phyloP scores from a whole-genome alignment of 2,329 filamentous ascomycete genomes.

The Fusarium nanum region DNA sequence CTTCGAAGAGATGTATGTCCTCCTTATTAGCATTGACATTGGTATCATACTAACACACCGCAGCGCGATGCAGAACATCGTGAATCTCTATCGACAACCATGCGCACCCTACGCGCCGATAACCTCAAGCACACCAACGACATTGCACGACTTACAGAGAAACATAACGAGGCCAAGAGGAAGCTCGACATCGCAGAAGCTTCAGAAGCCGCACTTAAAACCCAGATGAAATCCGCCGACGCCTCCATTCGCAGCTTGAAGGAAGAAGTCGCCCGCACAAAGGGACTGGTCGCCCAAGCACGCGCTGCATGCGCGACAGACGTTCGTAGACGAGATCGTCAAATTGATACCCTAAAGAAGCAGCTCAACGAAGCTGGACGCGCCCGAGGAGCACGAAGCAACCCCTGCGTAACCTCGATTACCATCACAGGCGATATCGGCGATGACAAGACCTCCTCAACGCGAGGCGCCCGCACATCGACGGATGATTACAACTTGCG shows the following conservation, averaged over 20 bases:
- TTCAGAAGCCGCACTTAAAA: slow-evolving; percentile 75
- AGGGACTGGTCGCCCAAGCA: slow-evolving; percentile 82
- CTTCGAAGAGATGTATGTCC: slow-evolving; percentile 81
- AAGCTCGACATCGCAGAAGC: slow-evolving; percentile 71
- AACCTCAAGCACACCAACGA: slow-evolving; percentile 78
- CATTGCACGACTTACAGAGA: slow-evolving; percentile 68
- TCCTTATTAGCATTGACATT: background rate
- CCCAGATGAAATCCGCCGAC: slow-evolving; percentile 80
- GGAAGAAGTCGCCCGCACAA: slow-evolving; percentile 84
- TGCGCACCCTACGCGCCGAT: slow-evolving; percentile 81
- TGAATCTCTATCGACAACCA: slow-evolving; percentile 81
- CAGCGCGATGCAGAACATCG: slow-evolving; percentile 91
- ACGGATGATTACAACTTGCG: slow-evolving; percentile 74
- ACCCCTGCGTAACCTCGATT: slow-evolving; percentile 67
- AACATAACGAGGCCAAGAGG: slow-evolving; percentile 65
- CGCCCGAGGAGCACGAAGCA: slow-evolving; percentile 67
- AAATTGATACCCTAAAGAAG: slow-evolving; percentile 89
- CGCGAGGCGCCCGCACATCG: slow-evolving; percentile 35
- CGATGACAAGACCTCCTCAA: slow-evolving; percentile 58
- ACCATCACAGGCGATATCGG: slow-evolving; percentile 66
- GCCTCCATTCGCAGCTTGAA: slow-evolving; percentile 79
- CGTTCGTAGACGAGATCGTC: slow-evolving; percentile 87
- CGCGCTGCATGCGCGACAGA: slow-evolving; percentile 90
- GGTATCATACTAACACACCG: slow-evolving; percentile 26
- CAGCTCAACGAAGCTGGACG: slow-evolving; percentile 80